Evolutionary conservation across 1,284 basidiomycete species (phyloP).

Genomic region (Porogramme epimiltina): DNA sequence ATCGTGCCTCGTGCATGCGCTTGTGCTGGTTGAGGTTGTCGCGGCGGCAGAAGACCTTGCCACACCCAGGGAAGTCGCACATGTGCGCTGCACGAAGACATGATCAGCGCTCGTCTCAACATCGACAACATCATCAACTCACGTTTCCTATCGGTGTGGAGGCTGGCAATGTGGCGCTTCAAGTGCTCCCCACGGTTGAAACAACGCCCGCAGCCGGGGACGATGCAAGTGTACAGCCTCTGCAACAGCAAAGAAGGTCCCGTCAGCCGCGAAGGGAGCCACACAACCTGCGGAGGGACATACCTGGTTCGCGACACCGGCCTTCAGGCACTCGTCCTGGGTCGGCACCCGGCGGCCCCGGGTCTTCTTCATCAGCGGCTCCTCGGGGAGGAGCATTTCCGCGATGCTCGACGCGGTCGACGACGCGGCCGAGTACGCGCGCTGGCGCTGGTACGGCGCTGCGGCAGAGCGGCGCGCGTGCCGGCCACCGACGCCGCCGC

Average conservation of each 20-base stretch:
- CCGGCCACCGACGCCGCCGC: conserved; percentile 15
- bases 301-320: conserved; percentile 37
- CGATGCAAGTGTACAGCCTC: conserved; percentile 71
- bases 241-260: conserved; percentile 7
- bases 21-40: conserved; percentile 86
- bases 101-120: neutral
- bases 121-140: conserved; percentile 30
- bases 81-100: conserved; percentile 57
- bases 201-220: conserved; percentile 77
- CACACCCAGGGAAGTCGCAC: conserved; percentile 76
- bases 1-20: conserved; percentile 70
- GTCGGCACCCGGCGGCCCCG: conserved; percentile 72
- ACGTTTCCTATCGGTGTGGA: conserved; percentile 85
- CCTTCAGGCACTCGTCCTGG: conserved; percentile 37
- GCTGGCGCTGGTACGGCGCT: too few relatives aligned
- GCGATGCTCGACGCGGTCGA: conserved; percentile 13
- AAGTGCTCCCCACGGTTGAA: conserved; percentile 80
- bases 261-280: too few relatives aligned
- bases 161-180: conserved; percentile 76
- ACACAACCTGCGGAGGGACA: conserved; percentile 23
- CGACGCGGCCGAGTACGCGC: neutral
- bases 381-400: conserved; percentile 52
- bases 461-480: neutral
- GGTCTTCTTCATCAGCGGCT: conserved; percentile 74
- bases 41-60: conserved; percentile 82